Base-by-base conservation (phyloP, 345 rosid genomes). In the Mercurialis annua region DNA sequence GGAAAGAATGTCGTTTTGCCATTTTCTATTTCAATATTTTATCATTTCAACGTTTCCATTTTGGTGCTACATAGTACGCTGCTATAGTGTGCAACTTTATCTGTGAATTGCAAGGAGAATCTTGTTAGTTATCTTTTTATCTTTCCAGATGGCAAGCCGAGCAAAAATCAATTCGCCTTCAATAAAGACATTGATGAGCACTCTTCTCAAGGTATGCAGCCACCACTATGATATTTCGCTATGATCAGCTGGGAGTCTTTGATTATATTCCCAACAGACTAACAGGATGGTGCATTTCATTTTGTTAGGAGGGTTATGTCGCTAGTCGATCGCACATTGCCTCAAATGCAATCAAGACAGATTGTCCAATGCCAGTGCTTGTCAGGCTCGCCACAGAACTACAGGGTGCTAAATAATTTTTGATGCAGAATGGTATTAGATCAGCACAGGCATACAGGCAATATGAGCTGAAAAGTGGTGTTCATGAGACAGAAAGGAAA, bases 81-180 rank as follows among this genome's bases (percentile, higher is more conserved):
- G 40, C 26, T 29, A 17, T 1, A 6, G 21, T 15, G 33, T 4
- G 21, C 2, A 14, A 26, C 29, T 38, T 65, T 52, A 17, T 21
- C n/a, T 47, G 33, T 9, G 33, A 65, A 55, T 10, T 40, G 38
- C 33, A 20, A 21, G 42, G 27, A 43, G 47, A 17, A 26, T 56
- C 56, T 26, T 56, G 24, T 20, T 64, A 33, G 29, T 23, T 3
- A 40, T 40, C 12, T 14, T 50, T 68, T 42, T 26, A 65, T 64
- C 52, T 54, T 65, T 57, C 40, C 76, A 93, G 97, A 77, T 90
- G 80, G 94, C 90, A 21, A 89, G 86, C 70, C 92, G 92, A 11
- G 96, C 87, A 20, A 86, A 89, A 82, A 73, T 86, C 59, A 78
- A 90, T 76, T 80, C 92, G 51, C 98, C 97, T 66, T 69, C 97